Base-by-base conservation (phyloP, 768 basidiomycete genomes). In the Pleurotus ostreatus region DNA sequence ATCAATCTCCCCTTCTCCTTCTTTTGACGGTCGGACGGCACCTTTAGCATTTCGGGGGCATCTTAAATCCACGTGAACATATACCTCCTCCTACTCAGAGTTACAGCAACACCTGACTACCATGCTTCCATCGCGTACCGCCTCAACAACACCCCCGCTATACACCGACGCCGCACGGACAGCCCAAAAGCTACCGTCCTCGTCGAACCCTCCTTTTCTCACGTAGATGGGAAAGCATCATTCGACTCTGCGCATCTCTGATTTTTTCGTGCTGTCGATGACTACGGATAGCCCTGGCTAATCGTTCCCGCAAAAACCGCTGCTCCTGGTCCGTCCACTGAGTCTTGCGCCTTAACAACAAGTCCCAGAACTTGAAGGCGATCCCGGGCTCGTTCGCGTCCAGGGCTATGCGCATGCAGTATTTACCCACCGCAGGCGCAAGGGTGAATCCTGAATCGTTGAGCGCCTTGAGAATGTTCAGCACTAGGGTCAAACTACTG, bases 301-400 rank as follows among this genome's bases (percentile, higher is more conserved):
- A 79, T 20, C 65, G 64, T 1, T 64, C 58, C 53, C 87, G 81
- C 60, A 76, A 63, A 37, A 51, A 55, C 23, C 51, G 57, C 60
- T 85, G 83, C 62, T 77, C 74, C 16, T 16, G 25, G 63, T 85
- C 82, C 4, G 65, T 60, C 80, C 80, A 82, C 55, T 79, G 71
- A 5, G 76, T 69, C 65, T 70, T 77, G 23, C 66, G 65, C 57
- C 65, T 70, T 11, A 88, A 49, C 57, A 86, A 66, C 48, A 67
- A 60, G 47, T 66, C 61, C 87, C 87, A 89, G 66, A 88, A 87
- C 45, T 69, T 68, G 70, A 74, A 86, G 1, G 85, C 88, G 69
- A 83, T 66, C 58, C 61, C 57, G 0, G 83, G 75, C 46, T 83
- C 75, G 16, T 75, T 68, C 34, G 75, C 73, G 40, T 70, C 70